Evolutionary conservation across 106 monocot species (phyloP).

Genomic region (Platanthera zijinensis): DNA sequence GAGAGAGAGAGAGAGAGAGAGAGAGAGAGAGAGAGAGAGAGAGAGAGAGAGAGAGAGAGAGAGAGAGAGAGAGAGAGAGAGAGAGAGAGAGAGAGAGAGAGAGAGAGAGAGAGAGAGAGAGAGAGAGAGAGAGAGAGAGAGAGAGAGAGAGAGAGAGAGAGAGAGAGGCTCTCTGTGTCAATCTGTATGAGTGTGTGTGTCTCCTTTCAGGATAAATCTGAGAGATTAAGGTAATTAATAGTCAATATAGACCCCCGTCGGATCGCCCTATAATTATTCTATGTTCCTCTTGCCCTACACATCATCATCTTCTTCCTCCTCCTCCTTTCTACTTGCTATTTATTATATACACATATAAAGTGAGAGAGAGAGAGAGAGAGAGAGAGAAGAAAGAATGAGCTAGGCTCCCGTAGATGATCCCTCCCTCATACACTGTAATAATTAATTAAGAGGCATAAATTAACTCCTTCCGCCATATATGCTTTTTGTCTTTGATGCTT

Average conservation of each 20-base stretch:
- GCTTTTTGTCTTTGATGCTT: slow-evolving; percentile 5
- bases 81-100: no score
- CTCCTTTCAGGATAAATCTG: neutral
- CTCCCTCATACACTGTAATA: neutral
- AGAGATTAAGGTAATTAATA: neutral
- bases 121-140: no score
- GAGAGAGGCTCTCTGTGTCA: neutral
- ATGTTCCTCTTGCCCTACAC: neutral
- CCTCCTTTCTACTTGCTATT: neutral
- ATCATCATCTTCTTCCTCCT: neutral
- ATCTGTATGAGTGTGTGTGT: neutral
- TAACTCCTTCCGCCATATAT: neutral
- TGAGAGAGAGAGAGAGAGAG: neutral
- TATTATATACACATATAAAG: neutral
- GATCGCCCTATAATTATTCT: neutral
- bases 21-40: no score
- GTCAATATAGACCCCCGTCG: neutral
- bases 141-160: no score
- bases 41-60: no score
- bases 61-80: no score
- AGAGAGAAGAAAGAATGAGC: neutral
- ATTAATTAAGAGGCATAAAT: neutral
- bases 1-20: no score
- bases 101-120: no score
- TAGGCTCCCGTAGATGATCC: neutral